Evolutionary conservation across 148 eudicot genomes (phyloP).

Genomic region (Hydrangea macrophylla): DNA sequence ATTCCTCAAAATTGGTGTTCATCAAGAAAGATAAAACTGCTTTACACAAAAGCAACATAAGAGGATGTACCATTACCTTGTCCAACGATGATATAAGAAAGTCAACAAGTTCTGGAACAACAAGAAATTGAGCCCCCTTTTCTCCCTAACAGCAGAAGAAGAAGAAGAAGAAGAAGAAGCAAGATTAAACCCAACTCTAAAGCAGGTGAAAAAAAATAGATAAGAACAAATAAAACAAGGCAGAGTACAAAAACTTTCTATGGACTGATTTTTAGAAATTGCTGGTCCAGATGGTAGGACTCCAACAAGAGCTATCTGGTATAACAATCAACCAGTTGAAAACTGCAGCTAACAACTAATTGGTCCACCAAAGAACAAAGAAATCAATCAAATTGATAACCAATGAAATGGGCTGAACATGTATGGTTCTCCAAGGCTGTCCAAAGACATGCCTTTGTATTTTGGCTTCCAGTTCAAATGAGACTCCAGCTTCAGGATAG

Average conservation of each 20-base stretch:
- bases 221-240: too few species aligned
- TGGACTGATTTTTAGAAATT: too few species aligned
- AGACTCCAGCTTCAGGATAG: too few species aligned
- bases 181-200: background rate
- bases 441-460: too few species aligned
- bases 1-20: background rate
- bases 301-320: background rate
- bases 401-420: background rate
- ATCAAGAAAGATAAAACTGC: background rate
- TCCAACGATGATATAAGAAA: slow-evolving; percentile 63
- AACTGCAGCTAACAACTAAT: background rate
- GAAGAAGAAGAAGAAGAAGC: background rate
- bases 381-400: background rate
- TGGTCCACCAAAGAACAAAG: background rate
- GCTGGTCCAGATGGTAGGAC: background rate
- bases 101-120: slow-evolving; percentile 89
- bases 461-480: too few species aligned
- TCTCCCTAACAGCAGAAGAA: slow-evolving; percentile 55
- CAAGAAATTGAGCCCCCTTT: slow-evolving; percentile 84
- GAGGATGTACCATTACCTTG: slow-evolving; percentile 51
- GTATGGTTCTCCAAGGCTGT: too few species aligned
- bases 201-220: too few species aligned
- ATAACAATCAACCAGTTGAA: background rate
- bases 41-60: background rate
- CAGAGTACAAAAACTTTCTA: too few species aligned